Evolutionary conservation across 805 yeast species (phyloP), one percentile per base, ranked within the genome.

Genomic region (Candida anglica): DNA sequence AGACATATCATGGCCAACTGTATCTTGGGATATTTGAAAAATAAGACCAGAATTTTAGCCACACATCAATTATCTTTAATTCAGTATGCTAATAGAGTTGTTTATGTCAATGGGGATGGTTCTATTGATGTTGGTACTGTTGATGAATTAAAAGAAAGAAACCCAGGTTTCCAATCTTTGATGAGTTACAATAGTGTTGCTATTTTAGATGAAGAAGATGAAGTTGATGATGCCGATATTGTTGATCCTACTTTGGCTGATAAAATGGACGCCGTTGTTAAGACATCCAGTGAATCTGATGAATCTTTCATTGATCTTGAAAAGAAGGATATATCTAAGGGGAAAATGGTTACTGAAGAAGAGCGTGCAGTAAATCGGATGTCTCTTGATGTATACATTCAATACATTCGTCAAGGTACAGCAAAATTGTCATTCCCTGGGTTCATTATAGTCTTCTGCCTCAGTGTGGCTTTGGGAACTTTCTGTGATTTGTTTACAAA

Each of bases 401-500:
- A 60, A 18, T 81, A 82, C 47, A 39, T 79, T 33, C 52, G 52
- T 27, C 66, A 74, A 14, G 87, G 86, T 19, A 68, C 80, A 26
- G 82, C 83, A 3, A 63, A 45, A 10, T 59, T 59, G 41, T 53
- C 47, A 39, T 31, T 49, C n/a, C 37, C 50, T 19, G 40, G 53
- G 11, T 56, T 58, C 2, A 10, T 50, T 9, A 38, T 59, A 10
- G 10, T 56, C 2, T 3, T 43, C 6, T 31, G 41, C 5, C 43
- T 53, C 40, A 39, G 53, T 21, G 19, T 15, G 5, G 34, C 34
- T 9, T 34, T 70, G 11, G 63, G 71, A 30, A 71, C 74, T 1
- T 81, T 79, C 52, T 64, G 71, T 40, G 66, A 64, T 37, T 54
- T 80, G 29, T 78, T 81, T 49, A 71, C 82, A 28, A 81, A 79